Percentiles rank a stretch among this genome's conserved stretches.
Evolutionary conservation across 2,329 filamentous ascomycete species (phyloP).

Genomic region (Clonostachys rhizophaga): DNA sequence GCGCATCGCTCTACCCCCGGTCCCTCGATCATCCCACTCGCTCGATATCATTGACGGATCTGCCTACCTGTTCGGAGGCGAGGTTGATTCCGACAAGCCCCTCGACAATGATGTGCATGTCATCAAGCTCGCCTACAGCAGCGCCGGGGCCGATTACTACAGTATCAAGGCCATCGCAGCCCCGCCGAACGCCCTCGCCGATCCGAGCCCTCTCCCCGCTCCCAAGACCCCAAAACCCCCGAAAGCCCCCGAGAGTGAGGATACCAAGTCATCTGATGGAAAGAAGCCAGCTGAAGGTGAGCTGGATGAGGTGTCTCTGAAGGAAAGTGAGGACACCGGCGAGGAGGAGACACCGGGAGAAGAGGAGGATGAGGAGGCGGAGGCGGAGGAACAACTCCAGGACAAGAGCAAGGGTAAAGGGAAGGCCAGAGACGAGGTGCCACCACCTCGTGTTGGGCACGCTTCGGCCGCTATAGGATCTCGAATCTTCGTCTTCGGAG

Average conservation of each 20-base stretch:
- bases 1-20: slow-evolving; percentile 45
- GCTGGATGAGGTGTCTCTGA: slow-evolving; percentile 1
- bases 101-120: slow-evolving; percentile 70
- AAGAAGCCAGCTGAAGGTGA: slow-evolving; percentile 2
- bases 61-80: slow-evolving; percentile 73
- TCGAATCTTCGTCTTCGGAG: slow-evolving; percentile 77
- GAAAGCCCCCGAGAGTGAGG: slow-evolving; percentile 4
- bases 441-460: slow-evolving; percentile 67
- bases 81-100: slow-evolving; percentile 60
- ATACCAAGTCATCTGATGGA: slow-evolving; percentile 2
- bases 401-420: slow-evolving; percentile 32
- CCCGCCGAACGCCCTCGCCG: slow-evolving; percentile 15
- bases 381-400: background rate
- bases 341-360: slow-evolving; percentile 2
- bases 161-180: slow-evolving; percentile 43
- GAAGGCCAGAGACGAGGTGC: slow-evolving; percentile 34
- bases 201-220: background rate
- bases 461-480: slow-evolving; percentile 64
- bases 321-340: background rate
- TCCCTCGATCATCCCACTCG: slow-evolving; percentile 72
- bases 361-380: background rate
- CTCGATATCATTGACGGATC: slow-evolving; percentile 53
- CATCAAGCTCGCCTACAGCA: slow-evolving; percentile 54
- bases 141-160: slow-evolving; percentile 55
- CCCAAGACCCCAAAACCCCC: too few relatives aligned